Base-by-base conservation (phyloP, 257 asterid species). In the Plantago major region DNA sequence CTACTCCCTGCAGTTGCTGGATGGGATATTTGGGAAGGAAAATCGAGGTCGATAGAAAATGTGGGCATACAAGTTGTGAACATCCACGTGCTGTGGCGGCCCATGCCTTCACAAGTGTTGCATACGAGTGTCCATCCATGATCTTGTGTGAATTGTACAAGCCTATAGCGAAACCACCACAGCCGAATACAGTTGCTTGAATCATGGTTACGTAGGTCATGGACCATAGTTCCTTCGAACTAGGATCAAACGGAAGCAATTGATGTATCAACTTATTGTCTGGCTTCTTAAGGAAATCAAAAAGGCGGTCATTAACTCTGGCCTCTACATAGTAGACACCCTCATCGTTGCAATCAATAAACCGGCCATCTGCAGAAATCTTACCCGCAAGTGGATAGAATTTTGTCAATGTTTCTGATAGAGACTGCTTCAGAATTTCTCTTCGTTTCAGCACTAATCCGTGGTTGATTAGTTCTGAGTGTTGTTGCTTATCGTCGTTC, bases 361-460 rank as follows among this genome's bases (percentile, higher is more conserved):
- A 48, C 28, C 9, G 3, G 1, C 3, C 26, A 2, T n/a, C 22
- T 10, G 16, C 40, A 33, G 6, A 19, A 9, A 48, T 11, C 54
- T 48, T 48, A 48, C 54, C 54, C 4, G 54, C 54, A 5, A 48
- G 54, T 15, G 54, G 54, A 48, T 48, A 48, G 54, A 48, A 48
- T 48, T 19, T 15, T 48, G 54, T 48, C 54, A 48, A 15, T 1
- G 54, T 48, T 48, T 48, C 54, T 4, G 54, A 48, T 19, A 48
- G 54, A 4, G 54, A 48, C 26, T 48, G 26, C 54, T 48, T 48
- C 3, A 48, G 4, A 15, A 48, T 2, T 0, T 48, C 19, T 48
- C 54, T 48, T 48, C 53, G 13, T 47, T 14, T 47, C 18, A 14
- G 14, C 10, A 47, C 17, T 47, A 14, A 14, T 3, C 14, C 9